phyloP scores from a whole-genome alignment of 2,329 filamentous ascomycete species.

The Dendryphion nanum region DNA sequence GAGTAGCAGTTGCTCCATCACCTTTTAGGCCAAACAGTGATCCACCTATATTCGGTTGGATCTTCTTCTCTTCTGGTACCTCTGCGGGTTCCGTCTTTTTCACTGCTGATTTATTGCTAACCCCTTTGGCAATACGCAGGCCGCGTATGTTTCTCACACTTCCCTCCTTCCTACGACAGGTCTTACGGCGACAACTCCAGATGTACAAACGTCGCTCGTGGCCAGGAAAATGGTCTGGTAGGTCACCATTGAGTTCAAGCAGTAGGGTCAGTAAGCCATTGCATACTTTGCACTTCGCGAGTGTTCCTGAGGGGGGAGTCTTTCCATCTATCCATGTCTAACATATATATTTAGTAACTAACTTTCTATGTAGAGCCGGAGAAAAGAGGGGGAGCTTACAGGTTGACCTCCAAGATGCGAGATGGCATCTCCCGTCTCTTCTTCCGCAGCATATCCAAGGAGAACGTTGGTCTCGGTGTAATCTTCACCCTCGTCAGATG shows the following conservation, averaged over 20 bases:
- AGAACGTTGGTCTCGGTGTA: constrained; percentile 84
- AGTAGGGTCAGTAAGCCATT: constrained; percentile 79
- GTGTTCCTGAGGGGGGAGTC: constrained; percentile 68
- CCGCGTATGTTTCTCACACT: constrained; percentile 75
- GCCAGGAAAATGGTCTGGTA: constrained; percentile 80
- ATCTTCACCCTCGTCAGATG: constrained; percentile 65
- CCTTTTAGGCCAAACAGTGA: constrained; percentile 67
- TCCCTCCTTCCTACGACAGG: constrained; percentile 78
- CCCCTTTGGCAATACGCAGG: constrained; percentile 53
- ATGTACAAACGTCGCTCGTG: constrained; percentile 88
- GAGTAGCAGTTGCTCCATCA: constrained; percentile 11
- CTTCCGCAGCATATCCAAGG: constrained; percentile 82
- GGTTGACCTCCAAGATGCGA: constrained; percentile 86
- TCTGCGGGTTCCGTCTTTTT: constrained; percentile 20
- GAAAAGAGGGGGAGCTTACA: constrained; percentile 54
- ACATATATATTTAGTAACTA: constrained; percentile 10
- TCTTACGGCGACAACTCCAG: constrained; percentile 74
- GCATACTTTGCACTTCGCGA: constrained; percentile 86
- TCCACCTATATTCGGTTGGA: constrained; percentile 59
- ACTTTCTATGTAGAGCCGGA: constrained; percentile 5
- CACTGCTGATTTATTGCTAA: constrained; percentile 16
- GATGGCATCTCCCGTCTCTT: constrained; percentile 75
- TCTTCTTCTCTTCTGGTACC: constrained; percentile 28
- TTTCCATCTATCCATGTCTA: constrained; percentile 78
- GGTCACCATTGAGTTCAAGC: constrained; percentile 85